A percentile compares a stretch with the other conserved stretches of the same genome.
phyloP scores from a whole-genome alignment of 495 filamentous ascomycete genomes.

The Aspergillus hancockii region DNA sequence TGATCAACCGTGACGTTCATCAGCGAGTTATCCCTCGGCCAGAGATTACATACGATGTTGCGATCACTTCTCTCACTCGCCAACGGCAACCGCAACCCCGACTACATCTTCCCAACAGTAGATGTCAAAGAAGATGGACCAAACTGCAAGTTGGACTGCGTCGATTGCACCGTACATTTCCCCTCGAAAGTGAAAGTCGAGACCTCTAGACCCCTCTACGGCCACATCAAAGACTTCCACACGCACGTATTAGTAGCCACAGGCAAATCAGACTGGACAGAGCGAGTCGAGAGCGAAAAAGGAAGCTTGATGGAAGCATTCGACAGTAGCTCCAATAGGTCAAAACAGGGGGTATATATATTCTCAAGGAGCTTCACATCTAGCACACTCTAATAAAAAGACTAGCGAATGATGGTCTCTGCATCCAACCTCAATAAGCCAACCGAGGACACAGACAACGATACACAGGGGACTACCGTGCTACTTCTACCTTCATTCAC shows the following conservation, averaged over 20 bases:
- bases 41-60: too few species aligned
- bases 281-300: conserved; percentile 79
- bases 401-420: conserved; percentile 83
- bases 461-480: conserved; percentile 65
- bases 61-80: conserved; percentile 38
- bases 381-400: conserved; percentile 11
- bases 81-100: conserved; percentile 18
- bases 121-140: conserved; percentile 72
- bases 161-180: conserved; percentile 72
- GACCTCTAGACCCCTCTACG: conserved; percentile 73
- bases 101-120: conserved; percentile 56
- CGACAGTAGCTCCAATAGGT: conserved; percentile 54
- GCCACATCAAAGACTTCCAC: conserved; percentile 79
- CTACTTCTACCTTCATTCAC: conserved; percentile 87
- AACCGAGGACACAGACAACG: conserved; percentile 48
- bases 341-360: conserved; percentile 68
- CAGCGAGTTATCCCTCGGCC: too few species aligned
- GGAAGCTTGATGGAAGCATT: conserved; percentile 94
- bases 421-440: conserved; percentile 82
- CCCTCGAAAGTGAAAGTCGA: conserved; percentile 76
- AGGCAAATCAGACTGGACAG: conserved; percentile 88
- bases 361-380: background rate
- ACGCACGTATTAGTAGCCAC: conserved; percentile 90
- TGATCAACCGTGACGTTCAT: too few species aligned
- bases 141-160: conserved; percentile 85